Evolutionary conservation across 2,329 filamentous ascomycete genomes (phyloP), one percentile per base, ranked within the genome.

Genomic region (Arthroderma uncinatum): DNA sequence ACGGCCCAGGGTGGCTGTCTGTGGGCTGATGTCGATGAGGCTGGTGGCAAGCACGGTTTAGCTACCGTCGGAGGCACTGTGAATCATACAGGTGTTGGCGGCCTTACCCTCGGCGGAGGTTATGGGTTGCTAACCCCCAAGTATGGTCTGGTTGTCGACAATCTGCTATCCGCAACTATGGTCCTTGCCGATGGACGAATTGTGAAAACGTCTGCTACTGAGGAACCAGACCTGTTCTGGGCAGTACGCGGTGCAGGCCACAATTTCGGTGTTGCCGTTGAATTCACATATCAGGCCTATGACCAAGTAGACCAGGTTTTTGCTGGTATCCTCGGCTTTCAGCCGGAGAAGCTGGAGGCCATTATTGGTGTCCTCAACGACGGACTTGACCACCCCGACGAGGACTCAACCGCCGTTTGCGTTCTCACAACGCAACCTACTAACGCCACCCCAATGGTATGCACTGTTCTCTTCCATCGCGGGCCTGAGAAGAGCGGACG

Each of bases 31-130:
- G 74, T 83, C 5, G 79, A 84, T 61, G 67, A 72, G 4, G 76
- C 75, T 0, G 76, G 76, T 0, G 77, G 71, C 54, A 67, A 74
- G 52, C 69, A 80, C 62, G 74, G 75, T 0, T 73, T 84, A 2
- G 82, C 80, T 1, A 80, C 80, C 1, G 79, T 83, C 0, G 82
- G 81, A 7, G 82, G 82, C 2, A 83, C 82, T 0, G 80, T 84
- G 8, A 79, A 79, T 42, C 79, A 84, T 61, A 84, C 81, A 0
- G 82, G 82, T 4, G 78, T 85, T 4, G 82, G 80, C 1, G 82
- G 80, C 0, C 69, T 84, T 12, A 76, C 78, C 0, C 66, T 83
- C 0, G 80, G 80, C 0, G 82, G 81, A 23, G 82, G 82, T 1
- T 82, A 80, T 62, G 81, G 82, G 1, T 77, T 78, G 67, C 68